Conservation (phyloP, 2,329 filamentous ascomycete species). For the Calonectria honghensis region DNA sequence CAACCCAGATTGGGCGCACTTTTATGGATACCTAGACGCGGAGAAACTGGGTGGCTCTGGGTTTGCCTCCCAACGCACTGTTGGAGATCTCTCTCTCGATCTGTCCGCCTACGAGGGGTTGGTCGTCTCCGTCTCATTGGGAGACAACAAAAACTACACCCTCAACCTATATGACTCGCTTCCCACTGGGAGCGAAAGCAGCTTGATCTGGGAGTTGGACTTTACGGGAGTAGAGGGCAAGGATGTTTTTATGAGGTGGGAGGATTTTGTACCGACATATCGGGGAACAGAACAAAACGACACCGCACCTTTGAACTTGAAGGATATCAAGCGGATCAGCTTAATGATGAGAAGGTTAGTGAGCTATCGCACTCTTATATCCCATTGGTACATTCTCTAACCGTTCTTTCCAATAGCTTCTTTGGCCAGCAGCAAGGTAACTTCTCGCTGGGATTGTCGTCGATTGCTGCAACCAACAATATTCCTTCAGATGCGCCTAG, state of each 20-base stretch:
- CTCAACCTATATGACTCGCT: conserved; percentile 14
- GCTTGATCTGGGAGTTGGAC: conserved; percentile 16
- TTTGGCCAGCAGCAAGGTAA: conserved; percentile 21
- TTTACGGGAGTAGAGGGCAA: conserved; percentile 7
- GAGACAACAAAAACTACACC: conserved; percentile 24
- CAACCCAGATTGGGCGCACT: conserved; percentile 5
- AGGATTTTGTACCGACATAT: conserved; percentile 15
- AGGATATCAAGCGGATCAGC: conserved; percentile 19
- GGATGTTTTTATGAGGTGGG: conserved; percentile 20
- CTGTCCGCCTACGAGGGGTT: conserved; percentile 14
- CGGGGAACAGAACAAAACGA: conserved; percentile 1
- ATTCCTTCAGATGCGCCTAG: not conserved
- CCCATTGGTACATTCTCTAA: not conserved
- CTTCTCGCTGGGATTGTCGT: conserved; percentile 11
- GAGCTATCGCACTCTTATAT: not conserved
- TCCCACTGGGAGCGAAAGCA: conserved; percentile 16
- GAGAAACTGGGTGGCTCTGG: conserved; percentile 18
- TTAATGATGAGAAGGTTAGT: conserved; percentile 25
- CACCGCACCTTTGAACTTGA: conserved; percentile 17
- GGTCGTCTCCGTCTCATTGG: conserved; percentile 12
- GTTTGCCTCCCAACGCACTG: conserved; percentile 23
- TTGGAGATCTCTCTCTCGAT: conserved; percentile 1
- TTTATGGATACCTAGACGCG: conserved; percentile 7
- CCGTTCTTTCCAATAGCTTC: not conserved
- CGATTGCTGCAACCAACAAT: conserved; percentile 3